Evolutionary conservation across 345 rosid species (phyloP).

Genomic region (Citrus maxima): DNA sequence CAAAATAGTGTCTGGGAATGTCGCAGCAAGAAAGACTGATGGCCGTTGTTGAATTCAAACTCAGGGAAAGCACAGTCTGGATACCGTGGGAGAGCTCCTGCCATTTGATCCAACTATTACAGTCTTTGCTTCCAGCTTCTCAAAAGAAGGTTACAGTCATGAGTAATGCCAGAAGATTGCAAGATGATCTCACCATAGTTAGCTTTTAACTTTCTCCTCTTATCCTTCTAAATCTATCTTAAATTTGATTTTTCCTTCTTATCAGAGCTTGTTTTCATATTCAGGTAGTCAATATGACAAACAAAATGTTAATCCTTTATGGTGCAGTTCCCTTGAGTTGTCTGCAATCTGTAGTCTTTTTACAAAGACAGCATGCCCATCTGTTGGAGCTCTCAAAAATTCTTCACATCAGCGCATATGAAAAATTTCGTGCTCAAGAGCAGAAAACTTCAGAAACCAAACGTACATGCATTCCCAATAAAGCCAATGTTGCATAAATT

Average conservation of each 20-base stretch:
- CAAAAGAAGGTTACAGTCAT: neutral
- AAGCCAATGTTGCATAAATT: conserved; percentile 32
- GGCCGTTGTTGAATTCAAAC: neutral
- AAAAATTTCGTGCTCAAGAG: neutral
- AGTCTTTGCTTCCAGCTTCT: neutral
- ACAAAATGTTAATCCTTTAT: neutral
- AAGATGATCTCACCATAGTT: neutral
- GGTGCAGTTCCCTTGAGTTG: neutral
- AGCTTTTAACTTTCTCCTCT: neutral
- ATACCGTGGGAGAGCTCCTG: neutral
- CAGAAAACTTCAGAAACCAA: neutral
- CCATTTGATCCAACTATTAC: neutral
- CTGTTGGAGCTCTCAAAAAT: neutral
- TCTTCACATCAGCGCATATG: neutral
- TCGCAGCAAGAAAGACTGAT: neutral
- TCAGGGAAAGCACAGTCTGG: neutral
- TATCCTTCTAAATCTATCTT: neutral
- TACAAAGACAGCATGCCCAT: neutral
- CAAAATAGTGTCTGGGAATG: neutral
- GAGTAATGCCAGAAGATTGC: neutral
- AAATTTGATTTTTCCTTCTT: neutral
- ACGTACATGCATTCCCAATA: conserved; percentile 29
- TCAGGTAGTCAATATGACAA: neutral
- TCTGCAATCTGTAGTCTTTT: neutral
- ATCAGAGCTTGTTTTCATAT: neutral